Base-by-base conservation (phyloP, 805 yeast species). In the Metschnikowia henanensis region DNA sequence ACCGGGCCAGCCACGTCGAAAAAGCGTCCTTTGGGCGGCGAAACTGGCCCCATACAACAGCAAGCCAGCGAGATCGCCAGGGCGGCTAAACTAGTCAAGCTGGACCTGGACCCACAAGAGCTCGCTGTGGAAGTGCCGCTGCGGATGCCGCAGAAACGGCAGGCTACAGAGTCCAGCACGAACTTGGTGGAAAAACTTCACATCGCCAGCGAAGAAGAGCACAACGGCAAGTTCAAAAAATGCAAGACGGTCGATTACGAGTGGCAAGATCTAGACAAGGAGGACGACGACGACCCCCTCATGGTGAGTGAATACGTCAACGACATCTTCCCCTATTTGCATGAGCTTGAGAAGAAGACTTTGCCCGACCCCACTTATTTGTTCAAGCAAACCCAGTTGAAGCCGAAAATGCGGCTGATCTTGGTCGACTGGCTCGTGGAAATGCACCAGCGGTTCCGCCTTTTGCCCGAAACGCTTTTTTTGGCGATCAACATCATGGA, bases 401-500 rank as follows among this genome's bases (percentile, higher is more conserved):
- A 84, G 56, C 95, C 96, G 44, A 79, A 81, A 49, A 85, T 87
- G 86, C 77, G 97, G 53, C 83, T 89, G 6, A 86, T 90, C 40
- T 69, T 90, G 46, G 88, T 90, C n/a, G 96, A 91, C 66, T 90
- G 97, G 97, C 73, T 90, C 53, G 88, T 88, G 9, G 95, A 88
- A 60, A 91, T 90, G 61, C 97, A 89, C 68, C 72, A 81, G 53
- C 77, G 87, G 61, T 90, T 90, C 65, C 77, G 91, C 52, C 75
- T 91, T 50, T 73, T 85, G 33, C 96, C 95, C 1, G 97, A 90
- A 65, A 87, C 96, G 7, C 75, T 91, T 45, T 87, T 80, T 57
- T 70, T 90, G 45, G 88, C 96, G 4, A 84, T 87, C 43, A 89
- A 88, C 64, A 66, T 87, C 42, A 84, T 90, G 87, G 97, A 91